A percentile compares a stretch with the other conserved stretches of the same genome.
Evolutionary conservation across 129 eudicot species (phyloP).

Genomic region (Centella asiatica): DNA sequence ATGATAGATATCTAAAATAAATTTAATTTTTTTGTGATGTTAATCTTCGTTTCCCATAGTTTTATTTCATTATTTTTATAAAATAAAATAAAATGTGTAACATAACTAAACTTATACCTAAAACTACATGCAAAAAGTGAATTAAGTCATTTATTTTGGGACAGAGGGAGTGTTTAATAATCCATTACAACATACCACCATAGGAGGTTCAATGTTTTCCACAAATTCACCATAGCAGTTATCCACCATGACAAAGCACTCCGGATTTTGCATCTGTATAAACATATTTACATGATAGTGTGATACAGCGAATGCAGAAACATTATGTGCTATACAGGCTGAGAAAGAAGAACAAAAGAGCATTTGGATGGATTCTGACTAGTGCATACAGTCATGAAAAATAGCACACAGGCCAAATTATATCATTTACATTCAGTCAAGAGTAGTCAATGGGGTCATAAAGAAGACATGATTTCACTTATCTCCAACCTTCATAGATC

Average conservation of each 20-base stretch:
- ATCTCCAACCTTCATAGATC: background rate
- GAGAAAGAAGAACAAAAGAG: background rate
- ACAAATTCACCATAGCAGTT: slow-evolving; percentile 98
- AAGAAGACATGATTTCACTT: background rate
- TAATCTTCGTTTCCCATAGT: too few relatives aligned
- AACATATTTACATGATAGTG: slow-evolving; percentile 4
- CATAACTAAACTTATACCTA: too few relatives aligned
- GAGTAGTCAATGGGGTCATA: background rate
- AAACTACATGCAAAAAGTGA: too few relatives aligned
- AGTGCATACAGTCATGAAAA: background rate
- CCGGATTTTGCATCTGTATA: slow-evolving; percentile 72
- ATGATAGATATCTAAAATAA: too few relatives aligned
- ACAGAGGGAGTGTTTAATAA: too few relatives aligned
- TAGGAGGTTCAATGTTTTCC: slow-evolving; percentile 82
- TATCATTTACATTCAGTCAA: background rate
- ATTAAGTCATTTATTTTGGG: too few relatives aligned
- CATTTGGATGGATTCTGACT: background rate
- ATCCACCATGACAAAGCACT: slow-evolving; percentile 93
- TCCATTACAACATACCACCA: slow-evolving; percentile 76
- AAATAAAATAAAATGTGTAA: too few relatives aligned
- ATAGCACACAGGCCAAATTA: background rate
- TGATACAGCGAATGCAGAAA: background rate
- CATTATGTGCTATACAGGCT: background rate
- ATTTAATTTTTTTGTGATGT: too few relatives aligned
- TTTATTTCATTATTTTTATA: too few relatives aligned